Conservation (phyloP, 192 early-diverging fungal genomes). For the Chytriomyces hyalinus region DNA sequence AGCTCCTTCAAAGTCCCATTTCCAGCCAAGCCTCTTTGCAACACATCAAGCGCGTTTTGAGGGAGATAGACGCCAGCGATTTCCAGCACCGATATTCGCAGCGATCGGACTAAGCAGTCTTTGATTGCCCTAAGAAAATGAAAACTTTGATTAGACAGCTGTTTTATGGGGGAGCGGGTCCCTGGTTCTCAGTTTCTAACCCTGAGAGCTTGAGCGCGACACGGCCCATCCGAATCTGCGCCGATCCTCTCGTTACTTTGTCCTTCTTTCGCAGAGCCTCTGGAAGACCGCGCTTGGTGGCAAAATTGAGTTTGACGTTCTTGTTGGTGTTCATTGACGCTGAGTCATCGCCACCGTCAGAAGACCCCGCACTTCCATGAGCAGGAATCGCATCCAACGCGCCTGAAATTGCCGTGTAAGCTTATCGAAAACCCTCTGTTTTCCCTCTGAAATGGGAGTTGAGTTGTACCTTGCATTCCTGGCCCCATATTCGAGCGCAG, state of each 20-base stretch:
- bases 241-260: constrained; percentile 12
- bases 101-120: constrained; percentile 34
- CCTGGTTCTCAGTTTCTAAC: constrained; percentile 7
- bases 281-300: constrained; percentile 8
- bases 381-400: neutral
- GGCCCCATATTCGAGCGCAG: constrained; percentile 27
- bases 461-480: constrained; percentile 25
- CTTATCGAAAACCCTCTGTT: constrained; percentile 2
- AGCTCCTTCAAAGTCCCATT: constrained; percentile 27
- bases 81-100: constrained; percentile 38
- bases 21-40: constrained; percentile 30
- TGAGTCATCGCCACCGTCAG: neutral
- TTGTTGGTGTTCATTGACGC: constrained; percentile 16
- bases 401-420: neutral
- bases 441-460: neutral
- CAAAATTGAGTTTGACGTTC: constrained; percentile 24
- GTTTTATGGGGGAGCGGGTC: neutral
- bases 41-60: constrained; percentile 18
- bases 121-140: constrained; percentile 40
- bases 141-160: neutral
- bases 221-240: constrained; percentile 13
- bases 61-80: constrained; percentile 41
- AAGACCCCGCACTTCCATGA: neutral
- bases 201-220: constrained; percentile 22
- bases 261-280: constrained; percentile 27